phyloP scores from a whole-genome alignment of 768 basidiomycete species.

The Tulasnella calospora region DNA sequence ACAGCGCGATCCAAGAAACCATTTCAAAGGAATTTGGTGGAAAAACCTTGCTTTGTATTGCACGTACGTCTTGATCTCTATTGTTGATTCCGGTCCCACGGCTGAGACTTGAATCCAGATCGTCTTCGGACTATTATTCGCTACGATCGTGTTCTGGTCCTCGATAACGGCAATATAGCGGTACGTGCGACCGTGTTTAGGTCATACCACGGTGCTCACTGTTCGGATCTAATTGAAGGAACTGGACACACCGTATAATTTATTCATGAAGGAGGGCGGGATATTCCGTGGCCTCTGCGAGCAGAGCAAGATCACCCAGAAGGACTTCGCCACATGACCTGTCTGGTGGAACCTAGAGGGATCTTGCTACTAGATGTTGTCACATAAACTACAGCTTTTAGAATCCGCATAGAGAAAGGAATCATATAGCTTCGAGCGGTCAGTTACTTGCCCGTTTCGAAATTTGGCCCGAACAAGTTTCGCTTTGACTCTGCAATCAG shows the following conservation, averaged over 20 bases:
- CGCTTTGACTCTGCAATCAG: too few relatives aligned
- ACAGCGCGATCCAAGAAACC: slow-evolving; percentile 33
- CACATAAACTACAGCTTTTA: too few relatives aligned
- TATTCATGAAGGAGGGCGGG: slow-evolving; percentile 44
- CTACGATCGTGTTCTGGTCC: slow-evolving; percentile 49
- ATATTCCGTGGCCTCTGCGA: slow-evolving; percentile 41
- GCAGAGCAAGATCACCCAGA: slow-evolving; percentile 36
- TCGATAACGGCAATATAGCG: slow-evolving; percentile 54
- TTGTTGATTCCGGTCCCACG: background rate
- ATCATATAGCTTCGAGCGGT: too few relatives aligned
- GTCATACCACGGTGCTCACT: slow-evolving; percentile 25
- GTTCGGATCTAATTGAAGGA: slow-evolving; percentile 36
- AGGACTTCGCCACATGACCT: slow-evolving; percentile 32
- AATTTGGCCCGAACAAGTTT: too few relatives aligned
- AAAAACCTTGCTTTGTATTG: slow-evolving; percentile 29
- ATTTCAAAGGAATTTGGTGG: slow-evolving; percentile 37
- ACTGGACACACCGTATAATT: slow-evolving; percentile 49
- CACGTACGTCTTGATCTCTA: slow-evolving; percentile 12
- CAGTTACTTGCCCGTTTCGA: too few relatives aligned
- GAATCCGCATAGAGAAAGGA: too few relatives aligned
- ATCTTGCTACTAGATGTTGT: background rate
- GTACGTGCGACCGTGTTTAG: slow-evolving; percentile 28
- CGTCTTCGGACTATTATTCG: slow-evolving; percentile 32
- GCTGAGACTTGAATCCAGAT: slow-evolving; percentile 6
- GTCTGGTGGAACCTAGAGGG: background rate